These are phyloP conservation scores for Hysterium pulicare DNA, from an alignment of 2,329 filamentous ascomycete species.

Conservation along the genomic window DNA sequence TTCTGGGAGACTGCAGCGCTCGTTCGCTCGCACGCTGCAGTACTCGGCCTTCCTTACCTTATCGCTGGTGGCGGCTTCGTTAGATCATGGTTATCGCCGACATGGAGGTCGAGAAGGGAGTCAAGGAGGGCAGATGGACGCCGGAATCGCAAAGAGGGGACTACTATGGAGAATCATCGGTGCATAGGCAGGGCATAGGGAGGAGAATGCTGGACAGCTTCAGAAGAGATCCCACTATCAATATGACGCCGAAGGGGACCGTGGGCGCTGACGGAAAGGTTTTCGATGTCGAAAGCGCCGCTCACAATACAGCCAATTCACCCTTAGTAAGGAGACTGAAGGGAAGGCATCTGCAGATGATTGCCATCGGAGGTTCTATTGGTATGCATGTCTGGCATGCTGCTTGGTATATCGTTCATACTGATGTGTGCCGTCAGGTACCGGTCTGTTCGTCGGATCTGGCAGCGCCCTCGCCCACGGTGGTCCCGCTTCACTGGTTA, in stretches of 20 bases:
- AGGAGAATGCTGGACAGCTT: constrained; percentile 45
- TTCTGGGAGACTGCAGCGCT: not conserved
- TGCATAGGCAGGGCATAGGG: constrained; percentile 29
- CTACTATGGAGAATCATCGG: constrained; percentile 38
- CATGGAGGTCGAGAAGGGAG: constrained; percentile 34
- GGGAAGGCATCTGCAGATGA: constrained; percentile 60
- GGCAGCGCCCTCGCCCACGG: constrained; percentile 39
- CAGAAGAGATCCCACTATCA: constrained; percentile 39
- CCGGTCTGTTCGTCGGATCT: constrained; percentile 80
- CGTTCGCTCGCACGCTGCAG: not conserved
- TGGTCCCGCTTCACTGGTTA: constrained; percentile 36
- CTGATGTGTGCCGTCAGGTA: constrained; percentile 25
- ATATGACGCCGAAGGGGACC: constrained; percentile 45
- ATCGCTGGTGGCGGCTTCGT: too few relatives aligned
- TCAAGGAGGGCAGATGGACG: constrained; percentile 20
- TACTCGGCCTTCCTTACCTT: too few relatives aligned
- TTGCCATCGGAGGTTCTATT: constrained; percentile 60
- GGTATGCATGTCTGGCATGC: constrained; percentile 29
- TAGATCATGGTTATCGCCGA: constrained; percentile 34
- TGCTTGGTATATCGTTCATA: constrained; percentile 5
- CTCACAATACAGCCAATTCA: constrained; percentile 64
- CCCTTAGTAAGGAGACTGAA: constrained; percentile 66
- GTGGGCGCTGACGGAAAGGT: constrained; percentile 53
- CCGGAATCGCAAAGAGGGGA: not conserved
- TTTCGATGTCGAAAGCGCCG: constrained; percentile 62